Base-by-base conservation (phyloP, 805 yeast species). In the Starmera dryadoides region DNA sequence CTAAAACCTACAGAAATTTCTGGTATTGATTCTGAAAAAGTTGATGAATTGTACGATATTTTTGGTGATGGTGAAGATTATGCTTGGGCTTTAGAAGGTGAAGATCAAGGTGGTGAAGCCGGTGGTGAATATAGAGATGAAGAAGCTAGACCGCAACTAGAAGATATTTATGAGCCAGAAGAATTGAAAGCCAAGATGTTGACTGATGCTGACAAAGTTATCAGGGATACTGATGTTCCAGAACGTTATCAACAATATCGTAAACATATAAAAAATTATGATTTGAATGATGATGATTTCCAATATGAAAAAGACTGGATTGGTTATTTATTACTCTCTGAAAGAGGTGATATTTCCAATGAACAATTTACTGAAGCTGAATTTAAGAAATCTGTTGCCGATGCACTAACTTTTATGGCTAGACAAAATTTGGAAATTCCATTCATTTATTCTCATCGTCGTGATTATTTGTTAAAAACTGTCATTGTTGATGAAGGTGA, bases 21-120 rank as follows among this genome's bases (percentile, higher is more conserved):
- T 1, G 75, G 72, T 33, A 64, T 84, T 33, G 96, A 93, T 51
- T 81, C 93, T 40, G 98, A 93, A 52, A 86, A 86, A 58, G 75
- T 91, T 47, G 93, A 87, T 54, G 97, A 91, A 60, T 75, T 93
- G 56, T 88, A 80, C 54, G 98, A 93, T 58, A 86, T 93, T 12
- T 93, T 93, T 58, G 98, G 98, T 48, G 94, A 88, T 59, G 98
- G 98, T 37, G 88, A 81, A 47, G 97, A 91, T 55, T 93, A 93
- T 61, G 96, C 86, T 41, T 93, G 98, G 98, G 98, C 98, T 11
- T 68, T 93, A 40, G 96, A 87, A 54, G 93, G 86, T 22, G 96
- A 89, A 63, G 77, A 76, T 26, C 60, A 64, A 42, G 79, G 76
- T n/a, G 73, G 69, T 35, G 66, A 66, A n/a, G 79, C 68, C 34